phyloP scores from a whole-genome alignment of 768 basidiomycete species.

The Phallus indusiatus region DNA sequence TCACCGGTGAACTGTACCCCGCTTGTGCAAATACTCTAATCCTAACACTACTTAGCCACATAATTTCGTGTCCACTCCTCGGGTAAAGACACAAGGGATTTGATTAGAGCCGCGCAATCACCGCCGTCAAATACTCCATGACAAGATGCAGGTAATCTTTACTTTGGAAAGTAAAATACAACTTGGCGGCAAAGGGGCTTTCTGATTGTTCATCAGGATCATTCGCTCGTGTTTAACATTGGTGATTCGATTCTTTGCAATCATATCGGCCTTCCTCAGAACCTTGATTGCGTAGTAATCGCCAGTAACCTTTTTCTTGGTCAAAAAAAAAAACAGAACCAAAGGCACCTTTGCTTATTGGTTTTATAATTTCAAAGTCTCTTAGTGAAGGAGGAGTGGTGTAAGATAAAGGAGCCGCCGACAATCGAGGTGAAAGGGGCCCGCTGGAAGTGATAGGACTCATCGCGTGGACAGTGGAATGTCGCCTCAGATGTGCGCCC shows the following conservation, averaged over 20 bases:
- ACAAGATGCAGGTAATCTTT: conserved; percentile 98
- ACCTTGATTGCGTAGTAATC: conserved; percentile 99
- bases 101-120: conserved; percentile 95
- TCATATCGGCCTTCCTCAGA: conserved; percentile 99
- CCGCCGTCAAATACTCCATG: conserved; percentile 99
- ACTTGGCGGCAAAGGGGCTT: conserved; percentile 94
- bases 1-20: conserved; percentile 94
- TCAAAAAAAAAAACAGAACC: conserved; percentile 96
- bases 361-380: conserved; percentile 99
- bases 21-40: conserved; percentile 90
- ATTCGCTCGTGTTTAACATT: conserved; percentile 99
- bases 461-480: conserved; percentile 60
- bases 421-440: conserved; percentile 82
- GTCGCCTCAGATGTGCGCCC: conserved; percentile 49
- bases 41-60: conserved; percentile 91
- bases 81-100: conserved; percentile 83
- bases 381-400: conserved; percentile 89
- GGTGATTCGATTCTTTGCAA: conserved; percentile 99
- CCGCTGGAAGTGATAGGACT: conserved; percentile 36
- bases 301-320: conserved; percentile 96
- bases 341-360: conserved; percentile 97
- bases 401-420: conserved; percentile 67
- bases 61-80: conserved; percentile 98
- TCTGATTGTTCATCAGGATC: conserved; percentile 99
- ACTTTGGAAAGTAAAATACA: conserved; percentile 99